Conservation (phyloP, 78 protist genomes). For the Goniomonas avonlea region DNA sequence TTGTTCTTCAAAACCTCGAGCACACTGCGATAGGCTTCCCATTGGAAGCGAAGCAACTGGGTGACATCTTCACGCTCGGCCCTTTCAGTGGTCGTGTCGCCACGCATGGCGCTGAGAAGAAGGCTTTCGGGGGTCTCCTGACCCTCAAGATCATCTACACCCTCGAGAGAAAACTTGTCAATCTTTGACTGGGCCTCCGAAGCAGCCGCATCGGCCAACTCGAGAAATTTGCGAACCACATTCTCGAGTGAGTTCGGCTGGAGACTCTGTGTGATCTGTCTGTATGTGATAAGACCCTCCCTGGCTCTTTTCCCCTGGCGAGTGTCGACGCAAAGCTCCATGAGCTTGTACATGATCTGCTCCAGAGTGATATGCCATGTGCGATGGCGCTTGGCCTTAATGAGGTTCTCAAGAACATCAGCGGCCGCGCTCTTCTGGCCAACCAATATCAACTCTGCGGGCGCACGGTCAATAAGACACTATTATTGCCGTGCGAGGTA, state of each 20-base stretch:
- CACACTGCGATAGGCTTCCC: conserved; percentile 73
- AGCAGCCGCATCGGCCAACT: background rate
- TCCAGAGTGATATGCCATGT: conserved; percentile 1
- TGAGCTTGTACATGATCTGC: conserved; percentile 4
- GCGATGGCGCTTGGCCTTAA: conserved; percentile 24
- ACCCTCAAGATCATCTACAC: conserved; percentile 40
- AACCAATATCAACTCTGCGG: conserved; percentile 28
- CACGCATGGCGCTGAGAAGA: conserved; percentile 17
- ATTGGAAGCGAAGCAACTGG: conserved; percentile 55
- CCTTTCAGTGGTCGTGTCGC: conserved; percentile 23
- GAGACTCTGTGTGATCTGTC: conserved; percentile 31
- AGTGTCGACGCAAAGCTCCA: conserved; percentile 24
- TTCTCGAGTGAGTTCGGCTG: conserved; percentile 33
- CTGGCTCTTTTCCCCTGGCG: background rate
- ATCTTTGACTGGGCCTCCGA: conserved; percentile 21
- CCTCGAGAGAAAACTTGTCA: background rate
- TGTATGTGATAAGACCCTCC: conserved; percentile 56
- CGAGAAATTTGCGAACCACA: conserved; percentile 24
- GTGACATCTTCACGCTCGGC: conserved; percentile 37
- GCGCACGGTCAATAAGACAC: background rate
- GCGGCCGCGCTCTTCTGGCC: conserved; percentile 35
- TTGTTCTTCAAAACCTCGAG: conserved; percentile 70
- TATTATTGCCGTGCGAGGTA: background rate
- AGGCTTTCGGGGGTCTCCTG: conserved; percentile 53
- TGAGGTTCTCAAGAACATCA: conserved; percentile 14